Evolutionary conservation across 805 yeast species (phyloP).

Genomic region (Metschnikowia hibisci): DNA sequence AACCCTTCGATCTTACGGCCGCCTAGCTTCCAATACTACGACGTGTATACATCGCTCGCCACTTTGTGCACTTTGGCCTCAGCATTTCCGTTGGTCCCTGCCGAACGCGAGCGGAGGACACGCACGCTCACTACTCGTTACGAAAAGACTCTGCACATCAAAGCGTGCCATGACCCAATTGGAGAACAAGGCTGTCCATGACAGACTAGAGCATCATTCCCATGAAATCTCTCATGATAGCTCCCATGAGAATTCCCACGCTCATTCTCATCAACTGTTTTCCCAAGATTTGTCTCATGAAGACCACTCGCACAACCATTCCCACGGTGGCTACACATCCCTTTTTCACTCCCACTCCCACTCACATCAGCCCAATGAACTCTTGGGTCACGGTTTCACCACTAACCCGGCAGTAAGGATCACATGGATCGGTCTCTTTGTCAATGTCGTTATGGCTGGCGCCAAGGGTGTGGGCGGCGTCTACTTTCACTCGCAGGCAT

Average conservation of each 20-base stretch:
- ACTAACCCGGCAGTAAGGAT: constrained; percentile 84
- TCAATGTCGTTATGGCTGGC: constrained; percentile 80
- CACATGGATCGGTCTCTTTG: constrained; percentile 85
- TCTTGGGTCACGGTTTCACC: constrained; percentile 26
- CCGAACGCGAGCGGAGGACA: not conserved
- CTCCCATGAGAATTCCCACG: too few species aligned
- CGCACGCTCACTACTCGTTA: constrained; percentile 1
- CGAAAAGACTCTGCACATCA: not conserved
- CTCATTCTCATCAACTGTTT: constrained; percentile 5
- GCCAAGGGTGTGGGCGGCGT: constrained; percentile 88
- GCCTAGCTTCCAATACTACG: too few species aligned
- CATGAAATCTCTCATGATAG: constrained; percentile 7
- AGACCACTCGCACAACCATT: constrained; percentile 17
- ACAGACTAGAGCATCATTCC: not conserved
- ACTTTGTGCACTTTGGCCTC: not conserved
- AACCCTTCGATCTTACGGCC: not conserved
- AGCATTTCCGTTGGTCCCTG: not conserved
- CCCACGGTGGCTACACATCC: constrained; percentile 18
- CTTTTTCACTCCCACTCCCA: constrained; percentile 25
- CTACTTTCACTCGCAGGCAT: constrained; percentile 89
- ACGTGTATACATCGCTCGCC: not conserved
- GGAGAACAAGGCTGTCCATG: not conserved
- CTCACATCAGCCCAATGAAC: constrained; percentile 40
- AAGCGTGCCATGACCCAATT: not conserved
- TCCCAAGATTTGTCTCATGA: not conserved